Evolutionary conservation across 129 eudicot genomes (phyloP).

Genomic region (Tagetes patula): DNA sequence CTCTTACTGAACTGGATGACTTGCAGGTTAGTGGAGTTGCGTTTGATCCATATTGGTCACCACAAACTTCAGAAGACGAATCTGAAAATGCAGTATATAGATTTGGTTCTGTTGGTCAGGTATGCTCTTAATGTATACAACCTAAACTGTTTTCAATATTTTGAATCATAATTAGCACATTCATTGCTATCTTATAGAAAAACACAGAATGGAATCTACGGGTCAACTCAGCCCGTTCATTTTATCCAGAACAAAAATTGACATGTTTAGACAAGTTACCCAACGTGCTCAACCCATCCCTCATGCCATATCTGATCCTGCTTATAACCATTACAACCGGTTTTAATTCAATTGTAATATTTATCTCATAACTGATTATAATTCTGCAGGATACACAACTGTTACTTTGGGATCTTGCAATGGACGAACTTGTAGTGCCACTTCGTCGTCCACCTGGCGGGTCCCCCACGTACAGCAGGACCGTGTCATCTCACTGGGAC

Average conservation of each 20-base stretch:
- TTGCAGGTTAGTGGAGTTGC: constrained; percentile 94
- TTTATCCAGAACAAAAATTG: background rate
- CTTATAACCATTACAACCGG: background rate
- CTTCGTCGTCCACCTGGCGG: constrained; percentile 82
- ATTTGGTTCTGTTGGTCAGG: constrained; percentile 97
- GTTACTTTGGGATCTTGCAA: constrained; percentile 80
- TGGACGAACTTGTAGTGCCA: constrained; percentile 87
- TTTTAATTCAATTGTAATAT: no score
- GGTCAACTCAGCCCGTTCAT: background rate
- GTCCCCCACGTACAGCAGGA: constrained; percentile 74
- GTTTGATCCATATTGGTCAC: constrained; percentile 83
- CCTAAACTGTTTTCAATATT: background rate
- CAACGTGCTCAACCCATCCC: background rate
- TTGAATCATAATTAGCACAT: background rate
- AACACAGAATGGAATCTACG: background rate
- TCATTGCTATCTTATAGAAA: background rate
- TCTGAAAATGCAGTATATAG: constrained; percentile 73
- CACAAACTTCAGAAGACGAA: constrained; percentile 69
- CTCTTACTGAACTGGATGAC: background rate
- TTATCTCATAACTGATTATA: no score
- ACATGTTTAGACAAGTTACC: background rate
- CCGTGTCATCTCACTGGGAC: constrained; percentile 82
- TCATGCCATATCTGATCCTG: background rate
- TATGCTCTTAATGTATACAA: constrained; percentile 21
- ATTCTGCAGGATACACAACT: constrained; percentile 68